Conservation (phyloP, 495 filamentous ascomycete species). For the Chaetomium tenue region DNA sequence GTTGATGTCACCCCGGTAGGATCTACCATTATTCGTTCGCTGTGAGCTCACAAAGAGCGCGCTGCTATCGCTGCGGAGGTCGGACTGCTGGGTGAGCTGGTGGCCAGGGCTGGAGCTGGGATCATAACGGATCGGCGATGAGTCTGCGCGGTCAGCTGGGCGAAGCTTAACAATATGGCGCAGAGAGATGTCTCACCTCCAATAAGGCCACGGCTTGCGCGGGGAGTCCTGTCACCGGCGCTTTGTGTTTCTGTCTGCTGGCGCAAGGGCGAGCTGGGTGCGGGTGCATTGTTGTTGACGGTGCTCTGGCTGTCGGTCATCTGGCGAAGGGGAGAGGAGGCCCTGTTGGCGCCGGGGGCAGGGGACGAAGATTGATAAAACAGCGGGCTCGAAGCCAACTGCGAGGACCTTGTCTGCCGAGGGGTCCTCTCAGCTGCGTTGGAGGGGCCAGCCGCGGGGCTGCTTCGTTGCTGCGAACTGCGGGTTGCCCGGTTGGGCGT, state of each 20-base stretch:
- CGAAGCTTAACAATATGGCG: background rate
- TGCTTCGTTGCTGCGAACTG: constrained; percentile 53
- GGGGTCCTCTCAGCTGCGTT: constrained; percentile 48
- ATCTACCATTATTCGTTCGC: constrained; percentile 51
- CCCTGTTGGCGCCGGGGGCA: constrained; percentile 42
- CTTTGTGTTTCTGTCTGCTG: constrained; percentile 57
- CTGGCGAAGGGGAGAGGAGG: constrained; percentile 56
- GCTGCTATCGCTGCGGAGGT: constrained; percentile 75
- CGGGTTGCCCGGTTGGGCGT: constrained; percentile 56
- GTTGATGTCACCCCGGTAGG: constrained; percentile 78
- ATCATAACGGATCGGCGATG: constrained; percentile 85
- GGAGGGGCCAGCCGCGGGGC: constrained; percentile 49
- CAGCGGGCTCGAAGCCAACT: constrained; percentile 72
- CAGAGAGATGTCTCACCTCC: constrained; percentile 57
- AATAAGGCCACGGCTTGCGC: constrained; percentile 58
- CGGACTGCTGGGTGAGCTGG: constrained; percentile 57
- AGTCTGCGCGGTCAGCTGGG: constrained; percentile 54
- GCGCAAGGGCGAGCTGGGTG: constrained; percentile 67
- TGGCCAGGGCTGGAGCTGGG: constrained; percentile 80
- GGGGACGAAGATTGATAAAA: constrained; percentile 84
- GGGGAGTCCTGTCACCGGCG: constrained; percentile 65
- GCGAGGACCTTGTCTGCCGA: constrained; percentile 45
- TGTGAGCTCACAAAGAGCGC: constrained; percentile 77
- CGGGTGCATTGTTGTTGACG: constrained; percentile 44
- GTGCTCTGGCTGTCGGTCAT: constrained; percentile 58